These are phyloP conservation scores for Geoglossum cookeanum DNA, from an alignment of 2,329 filamentous ascomycete genomes.

Conservation along the genomic window DNA sequence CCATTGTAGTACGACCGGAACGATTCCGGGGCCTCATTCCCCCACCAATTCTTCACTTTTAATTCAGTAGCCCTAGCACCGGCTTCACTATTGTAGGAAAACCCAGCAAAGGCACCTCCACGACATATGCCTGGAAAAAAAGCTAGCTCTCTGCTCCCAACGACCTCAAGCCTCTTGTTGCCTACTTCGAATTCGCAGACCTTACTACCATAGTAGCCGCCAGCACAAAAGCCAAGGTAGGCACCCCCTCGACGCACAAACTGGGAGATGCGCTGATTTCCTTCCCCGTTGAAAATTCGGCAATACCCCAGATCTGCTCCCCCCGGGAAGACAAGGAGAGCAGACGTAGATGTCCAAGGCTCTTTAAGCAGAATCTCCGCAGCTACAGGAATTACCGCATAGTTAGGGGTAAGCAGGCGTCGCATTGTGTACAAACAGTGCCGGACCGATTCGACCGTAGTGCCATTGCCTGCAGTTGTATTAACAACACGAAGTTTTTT, in stretches of 20 bases:
- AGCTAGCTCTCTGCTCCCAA: conserved; percentile 64
- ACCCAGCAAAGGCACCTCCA: conserved; percentile 73
- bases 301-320: conserved; percentile 91
- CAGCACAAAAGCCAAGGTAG: conserved; percentile 85
- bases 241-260: conserved; percentile 71
- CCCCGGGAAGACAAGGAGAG: conserved; percentile 77
- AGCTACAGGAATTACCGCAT: conserved; percentile 75
- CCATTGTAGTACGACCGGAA: conserved; percentile 84
- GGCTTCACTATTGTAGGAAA: conserved; percentile 73
- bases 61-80: conserved; percentile 59
- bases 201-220: conserved; percentile 71
- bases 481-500: conserved; percentile 5
- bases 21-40: conserved; percentile 33
- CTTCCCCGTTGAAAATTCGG: conserved; percentile 65
- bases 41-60: conserved; percentile 40
- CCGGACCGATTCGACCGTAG: conserved; percentile 70
- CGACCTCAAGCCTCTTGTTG: conserved; percentile 59
- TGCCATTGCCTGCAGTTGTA: conserved; percentile 47
- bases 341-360: conserved; percentile 75
- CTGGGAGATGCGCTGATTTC: conserved; percentile 66
- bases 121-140: conserved; percentile 81
- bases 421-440: conserved; percentile 79
- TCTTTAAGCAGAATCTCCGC: conserved; percentile 69
- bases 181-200: conserved; percentile 87
- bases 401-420: conserved; percentile 69